These are phyloP conservation scores for Fusarium sp. DNA, from an alignment of 2,329 filamentous ascomycete species.

Conservation along the genomic window DNA sequence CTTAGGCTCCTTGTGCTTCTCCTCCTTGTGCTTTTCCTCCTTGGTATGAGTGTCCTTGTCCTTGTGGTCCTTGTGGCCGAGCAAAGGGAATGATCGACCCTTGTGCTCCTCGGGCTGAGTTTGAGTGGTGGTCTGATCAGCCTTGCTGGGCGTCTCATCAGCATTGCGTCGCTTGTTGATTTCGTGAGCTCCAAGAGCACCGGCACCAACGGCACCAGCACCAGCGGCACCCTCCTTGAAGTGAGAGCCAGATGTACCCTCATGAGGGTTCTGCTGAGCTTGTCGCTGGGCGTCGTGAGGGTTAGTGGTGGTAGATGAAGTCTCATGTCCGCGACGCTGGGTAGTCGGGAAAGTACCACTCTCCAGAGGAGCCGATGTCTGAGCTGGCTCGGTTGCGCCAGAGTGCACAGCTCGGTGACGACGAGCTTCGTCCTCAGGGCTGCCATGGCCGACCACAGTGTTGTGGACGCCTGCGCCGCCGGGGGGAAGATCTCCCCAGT, in stretches of 20 bases:
- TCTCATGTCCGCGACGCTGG: slow-evolving; percentile 2
- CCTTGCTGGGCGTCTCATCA: not conserved
- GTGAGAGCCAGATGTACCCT: slow-evolving; percentile 18
- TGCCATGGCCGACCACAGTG: slow-evolving; percentile 31
- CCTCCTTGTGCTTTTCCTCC: slow-evolving; percentile 16
- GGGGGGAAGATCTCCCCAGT: slow-evolving; percentile 42
- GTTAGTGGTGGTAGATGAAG: slow-evolving; percentile 1
- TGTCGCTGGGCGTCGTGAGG: slow-evolving; percentile 11
- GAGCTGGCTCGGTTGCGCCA: not conserved
- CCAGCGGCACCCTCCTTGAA: slow-evolving; percentile 25
- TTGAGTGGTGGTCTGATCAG: not conserved
- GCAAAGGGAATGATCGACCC: slow-evolving; percentile 30
- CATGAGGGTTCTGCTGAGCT: not conserved
- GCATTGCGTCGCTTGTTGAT: slow-evolving; percentile 8
- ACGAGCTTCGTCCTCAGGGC: slow-evolving; percentile 20
- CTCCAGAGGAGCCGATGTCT: slow-evolving; percentile 5
- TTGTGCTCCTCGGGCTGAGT: slow-evolving; percentile 25
- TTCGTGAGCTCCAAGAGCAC: slow-evolving; percentile 21
- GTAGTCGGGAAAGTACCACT: slow-evolving; percentile 10
- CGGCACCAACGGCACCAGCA: slow-evolving; percentile 2
- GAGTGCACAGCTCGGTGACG: slow-evolving; percentile 18
- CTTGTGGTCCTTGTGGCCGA: slow-evolving; percentile 25
- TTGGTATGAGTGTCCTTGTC: not conserved
- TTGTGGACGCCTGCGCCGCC: slow-evolving; percentile 22
- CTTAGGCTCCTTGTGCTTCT: slow-evolving; percentile 25